Evolutionary conservation across 345 rosid species (phyloP).

Genomic region (Dipteronia sinensis): DNA sequence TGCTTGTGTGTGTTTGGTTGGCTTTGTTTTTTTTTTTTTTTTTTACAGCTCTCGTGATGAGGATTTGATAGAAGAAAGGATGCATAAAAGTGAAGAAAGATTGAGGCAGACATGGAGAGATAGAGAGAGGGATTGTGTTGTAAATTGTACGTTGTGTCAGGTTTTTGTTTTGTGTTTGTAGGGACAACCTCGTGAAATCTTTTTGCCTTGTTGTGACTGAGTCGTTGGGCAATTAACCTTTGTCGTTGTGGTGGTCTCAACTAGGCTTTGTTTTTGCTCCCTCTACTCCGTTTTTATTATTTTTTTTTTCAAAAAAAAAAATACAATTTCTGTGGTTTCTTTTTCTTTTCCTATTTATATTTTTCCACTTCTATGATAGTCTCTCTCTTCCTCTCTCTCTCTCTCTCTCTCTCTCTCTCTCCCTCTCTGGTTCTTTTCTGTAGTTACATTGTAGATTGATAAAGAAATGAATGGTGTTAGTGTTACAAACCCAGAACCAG

Average conservation of each 20-base stretch:
- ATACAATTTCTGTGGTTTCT: not conserved
- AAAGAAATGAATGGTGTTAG: constrained; percentile 33
- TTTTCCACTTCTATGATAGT: not conserved
- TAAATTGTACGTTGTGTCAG: constrained; percentile 26
- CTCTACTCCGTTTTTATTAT: not conserved
- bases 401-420: too few species aligned
- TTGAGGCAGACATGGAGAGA: too few species aligned
- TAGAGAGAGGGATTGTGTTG: not conserved
- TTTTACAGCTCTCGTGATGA: constrained; percentile 40
- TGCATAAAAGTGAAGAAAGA: too few species aligned
- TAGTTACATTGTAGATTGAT: not conserved
- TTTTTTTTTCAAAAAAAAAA: not conserved
- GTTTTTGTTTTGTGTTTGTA: constrained; percentile 8
- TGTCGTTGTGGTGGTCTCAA: constrained; percentile 10
- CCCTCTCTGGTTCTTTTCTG: not conserved
- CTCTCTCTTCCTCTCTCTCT: not conserved
- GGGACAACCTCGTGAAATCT: constrained; percentile 35
- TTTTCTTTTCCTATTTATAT: constrained; percentile 4
- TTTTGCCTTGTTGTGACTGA: constrained; percentile 28
- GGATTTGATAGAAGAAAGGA: constrained; percentile 13
- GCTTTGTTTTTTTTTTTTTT: not conserved
- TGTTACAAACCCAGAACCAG: constrained; percentile 32
- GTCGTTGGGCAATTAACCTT: constrained; percentile 35
- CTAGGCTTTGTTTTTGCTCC: constrained; percentile 1
- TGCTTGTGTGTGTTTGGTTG: not conserved